Evolutionary conservation across 345 rosid species (phyloP).

Genomic region (Gossypium sturtianum): DNA sequence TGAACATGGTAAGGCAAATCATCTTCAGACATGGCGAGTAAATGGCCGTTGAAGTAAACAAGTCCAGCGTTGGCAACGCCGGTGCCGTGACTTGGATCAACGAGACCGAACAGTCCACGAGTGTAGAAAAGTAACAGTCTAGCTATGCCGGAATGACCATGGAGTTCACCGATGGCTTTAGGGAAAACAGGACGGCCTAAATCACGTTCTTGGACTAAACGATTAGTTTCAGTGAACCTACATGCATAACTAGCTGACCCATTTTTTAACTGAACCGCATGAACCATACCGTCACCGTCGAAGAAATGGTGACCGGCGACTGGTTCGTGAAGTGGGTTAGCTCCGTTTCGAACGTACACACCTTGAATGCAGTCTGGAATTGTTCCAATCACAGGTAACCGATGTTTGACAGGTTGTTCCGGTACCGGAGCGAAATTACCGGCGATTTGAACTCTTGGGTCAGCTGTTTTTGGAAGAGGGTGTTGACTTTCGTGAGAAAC

Average conservation of each 20-base stretch:
- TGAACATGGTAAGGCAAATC: constrained; percentile 79
- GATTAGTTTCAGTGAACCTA: constrained; percentile 72
- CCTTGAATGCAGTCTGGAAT: constrained; percentile 64
- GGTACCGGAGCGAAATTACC: constrained; percentile 83
- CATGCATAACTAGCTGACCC: constrained; percentile 74
- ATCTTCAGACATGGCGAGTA: constrained; percentile 87
- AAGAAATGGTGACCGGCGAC: constrained; percentile 84
- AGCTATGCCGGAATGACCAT: constrained; percentile 84
- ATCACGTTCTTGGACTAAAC: constrained; percentile 59
- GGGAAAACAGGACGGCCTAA: constrained; percentile 76
- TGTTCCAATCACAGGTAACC: constrained; percentile 54
- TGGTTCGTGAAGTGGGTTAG: constrained; percentile 81
- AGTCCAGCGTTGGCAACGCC: constrained; percentile 92
- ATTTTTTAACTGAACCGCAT: constrained; percentile 47
- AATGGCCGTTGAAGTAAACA: constrained; percentile 58
- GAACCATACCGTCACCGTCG: constrained; percentile 92
- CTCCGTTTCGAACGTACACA: constrained; percentile 74
- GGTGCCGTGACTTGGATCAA: constrained; percentile 60
- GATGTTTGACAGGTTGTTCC: constrained; percentile 46
- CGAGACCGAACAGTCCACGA: constrained; percentile 53
- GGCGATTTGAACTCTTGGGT: constrained; percentile 63
- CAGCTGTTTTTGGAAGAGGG: constrained; percentile 72
- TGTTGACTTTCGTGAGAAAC: constrained; percentile 46
- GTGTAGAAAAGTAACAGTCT: constrained; percentile 68
- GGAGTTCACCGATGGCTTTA: constrained; percentile 86